Percentiles rank a stretch among this genome's conserved stretches.
These are phyloP conservation scores for Botryosphaeria agaves DNA, from an alignment of 2,329 filamentous ascomycete genomes.

Conservation along the genomic window DNA sequence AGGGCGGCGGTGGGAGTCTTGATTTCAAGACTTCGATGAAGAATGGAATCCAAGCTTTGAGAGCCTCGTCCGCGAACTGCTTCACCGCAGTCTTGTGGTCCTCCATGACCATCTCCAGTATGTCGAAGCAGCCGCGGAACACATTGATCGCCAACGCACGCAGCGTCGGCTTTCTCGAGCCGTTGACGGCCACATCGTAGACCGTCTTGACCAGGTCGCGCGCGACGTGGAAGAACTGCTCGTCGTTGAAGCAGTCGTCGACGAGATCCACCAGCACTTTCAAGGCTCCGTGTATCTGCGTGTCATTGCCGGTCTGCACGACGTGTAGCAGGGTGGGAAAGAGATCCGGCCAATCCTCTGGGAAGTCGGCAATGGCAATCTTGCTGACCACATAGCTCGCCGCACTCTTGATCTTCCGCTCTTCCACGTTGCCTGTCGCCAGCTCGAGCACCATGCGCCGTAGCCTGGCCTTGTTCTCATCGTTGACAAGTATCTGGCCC, in stretches of 20 bases:
- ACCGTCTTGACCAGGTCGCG: conserved; percentile 70
- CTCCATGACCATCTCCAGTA: conserved; percentile 91
- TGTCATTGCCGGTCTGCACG: conserved; percentile 58
- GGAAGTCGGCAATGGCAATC: conserved; percentile 85
- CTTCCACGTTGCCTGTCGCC: conserved; percentile 52
- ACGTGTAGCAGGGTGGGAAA: conserved; percentile 64
- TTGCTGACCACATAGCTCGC: conserved; percentile 85
- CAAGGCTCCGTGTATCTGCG: conserved; percentile 74
- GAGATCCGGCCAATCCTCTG: conserved; percentile 84
- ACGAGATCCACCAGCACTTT: conserved; percentile 80
- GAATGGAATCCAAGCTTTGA: conserved; percentile 77
- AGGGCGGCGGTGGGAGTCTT: conserved; percentile 44
- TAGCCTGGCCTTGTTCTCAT: conserved; percentile 56
- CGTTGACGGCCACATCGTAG: conserved; percentile 65
- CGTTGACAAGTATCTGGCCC: conserved; percentile 49
- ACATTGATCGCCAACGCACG: conserved; percentile 78
- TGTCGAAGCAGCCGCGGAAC: conserved; percentile 83
- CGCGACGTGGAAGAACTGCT: conserved; percentile 86
- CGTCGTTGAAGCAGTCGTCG: conserved; percentile 83
- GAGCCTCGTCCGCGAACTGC: conserved; percentile 71
- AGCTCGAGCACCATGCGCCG: conserved; percentile 61
- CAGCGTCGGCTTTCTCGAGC: conserved; percentile 54
- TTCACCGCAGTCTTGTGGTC: conserved; percentile 78
- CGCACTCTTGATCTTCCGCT: conserved; percentile 76
- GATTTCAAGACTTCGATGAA: conserved; percentile 66